Evolutionary conservation across 2,329 filamentous ascomycete genomes (phyloP).

Genomic region (Magnaporthiopsis poae): DNA sequence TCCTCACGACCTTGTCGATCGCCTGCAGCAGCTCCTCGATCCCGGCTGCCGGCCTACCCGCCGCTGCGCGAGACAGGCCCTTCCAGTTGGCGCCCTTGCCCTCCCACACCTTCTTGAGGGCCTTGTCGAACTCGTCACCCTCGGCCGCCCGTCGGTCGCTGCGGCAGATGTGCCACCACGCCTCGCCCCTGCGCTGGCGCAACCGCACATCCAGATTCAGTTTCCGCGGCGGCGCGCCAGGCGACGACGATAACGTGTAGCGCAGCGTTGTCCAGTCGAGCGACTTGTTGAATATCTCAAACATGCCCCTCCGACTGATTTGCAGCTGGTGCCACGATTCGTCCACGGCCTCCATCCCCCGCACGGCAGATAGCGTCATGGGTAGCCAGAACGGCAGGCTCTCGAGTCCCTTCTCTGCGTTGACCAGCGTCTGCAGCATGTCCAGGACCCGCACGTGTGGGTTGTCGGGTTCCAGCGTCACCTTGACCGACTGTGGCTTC

Average conservation of each 20-base stretch:
- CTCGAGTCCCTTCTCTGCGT: conserved; percentile 42
- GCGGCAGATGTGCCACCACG: conserved; percentile 43
- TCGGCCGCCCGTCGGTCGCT: conserved; percentile 20
- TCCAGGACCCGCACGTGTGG: conserved; percentile 58
- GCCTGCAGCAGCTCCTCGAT: conserved; percentile 35
- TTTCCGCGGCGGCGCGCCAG: conserved; percentile 20
- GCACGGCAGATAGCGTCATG: conserved; percentile 55
- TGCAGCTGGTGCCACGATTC: conserved; percentile 36
- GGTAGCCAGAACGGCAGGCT: conserved; percentile 46
- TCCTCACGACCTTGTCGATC: conserved; percentile 37
- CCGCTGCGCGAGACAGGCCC: conserved; percentile 38
- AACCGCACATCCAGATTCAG: conserved; percentile 46
- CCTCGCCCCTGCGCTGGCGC: conserved; percentile 34
- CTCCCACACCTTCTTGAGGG: conserved; percentile 37
- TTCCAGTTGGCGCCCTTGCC: conserved; percentile 34
- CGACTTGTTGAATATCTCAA: conserved; percentile 43
- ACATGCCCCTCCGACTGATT: conserved; percentile 32
- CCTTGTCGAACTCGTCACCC: conserved; percentile 25
- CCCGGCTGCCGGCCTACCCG: conserved; percentile 29
- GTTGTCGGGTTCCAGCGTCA: conserved; percentile 52
- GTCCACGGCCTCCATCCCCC: conserved; percentile 51
- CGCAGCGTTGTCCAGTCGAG: conserved; percentile 49
- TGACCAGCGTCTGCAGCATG: conserved; percentile 48
- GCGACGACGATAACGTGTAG: conserved; percentile 31
- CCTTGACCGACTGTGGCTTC: conserved; percentile 38